Evolutionary conservation across 2,329 filamentous ascomycete genomes (phyloP), one percentile per base, ranked within the genome.

Genomic region (Paracoccidioides lutzii): DNA sequence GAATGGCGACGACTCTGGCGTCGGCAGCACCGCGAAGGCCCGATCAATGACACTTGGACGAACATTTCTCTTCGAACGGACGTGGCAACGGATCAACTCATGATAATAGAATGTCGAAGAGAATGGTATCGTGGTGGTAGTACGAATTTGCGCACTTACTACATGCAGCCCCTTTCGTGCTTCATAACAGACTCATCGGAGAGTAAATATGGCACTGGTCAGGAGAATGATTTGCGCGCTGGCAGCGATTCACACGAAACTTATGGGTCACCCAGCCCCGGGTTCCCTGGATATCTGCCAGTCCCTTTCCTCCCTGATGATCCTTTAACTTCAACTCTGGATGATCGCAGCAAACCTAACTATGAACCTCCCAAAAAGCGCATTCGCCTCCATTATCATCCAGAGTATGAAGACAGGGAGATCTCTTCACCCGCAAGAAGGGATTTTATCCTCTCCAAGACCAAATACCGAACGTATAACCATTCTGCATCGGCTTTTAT

Each of bases 1-100:
- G 70, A 78, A 59, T 70, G 72, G n/a, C 75, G 76, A 55, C 70
- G 73, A 22, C 76, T 84, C 46, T 88, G 83, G 78, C 76, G 85
- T 6, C 79, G 85, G 14, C 76, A 84, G 52, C 82, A 88, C 61
- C 73, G 72, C 33, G 85, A 90, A 65, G 86, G 86, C 0, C 80
- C 84, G 0, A 81, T 89, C 14, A 85, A 90, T 60, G 83, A 89
- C 61, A 78, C 84, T 2, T 90, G 86, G 85, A 84, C 81, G 0
- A 80, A 82, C 56, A 70, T 90, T 3, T 78, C 78, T 3, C 71
- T 90, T 1, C 76, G 80, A 33, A 74, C 73, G 38, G 80, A 87
- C 57, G 81, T 87, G 57, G 62, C 63, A 9, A 82, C 78, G 0
- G 80, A 81, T 1, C 67, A 75, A 12, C 68, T 86, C 1, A 73